Conservation (phyloP, 1,284 basidiomycete species). For the Albatrellus sp. region DNA sequence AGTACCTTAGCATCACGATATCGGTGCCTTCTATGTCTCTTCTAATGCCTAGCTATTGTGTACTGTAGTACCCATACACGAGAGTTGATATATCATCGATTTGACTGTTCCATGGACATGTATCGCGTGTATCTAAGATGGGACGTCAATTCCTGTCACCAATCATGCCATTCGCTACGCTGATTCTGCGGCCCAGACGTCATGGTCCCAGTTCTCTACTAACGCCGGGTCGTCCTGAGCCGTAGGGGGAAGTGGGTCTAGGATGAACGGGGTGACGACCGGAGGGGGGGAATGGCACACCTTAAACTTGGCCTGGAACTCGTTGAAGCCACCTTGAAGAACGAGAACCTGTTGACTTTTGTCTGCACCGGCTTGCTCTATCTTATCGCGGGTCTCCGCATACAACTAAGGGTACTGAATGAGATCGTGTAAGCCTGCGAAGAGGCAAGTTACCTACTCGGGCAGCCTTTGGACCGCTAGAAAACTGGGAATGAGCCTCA, state of each 20-base stretch:
- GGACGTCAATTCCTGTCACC: too few relatives aligned
- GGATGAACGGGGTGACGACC: slow-evolving; percentile 1
- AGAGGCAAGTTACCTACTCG: slow-evolving; percentile 28
- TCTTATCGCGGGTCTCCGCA: slow-evolving; percentile 37
- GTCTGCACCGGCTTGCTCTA: slow-evolving; percentile 25
- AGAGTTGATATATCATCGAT: too few relatives aligned
- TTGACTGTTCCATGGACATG: too few relatives aligned
- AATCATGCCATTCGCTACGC: not conserved
- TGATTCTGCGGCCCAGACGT: slow-evolving; percentile 31
- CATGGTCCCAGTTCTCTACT: slow-evolving; percentile 63
- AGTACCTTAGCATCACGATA: not conserved
- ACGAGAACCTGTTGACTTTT: slow-evolving; percentile 44
- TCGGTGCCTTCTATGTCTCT: too few relatives aligned
- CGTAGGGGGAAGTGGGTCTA: not conserved
- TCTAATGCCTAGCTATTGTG: too few relatives aligned
- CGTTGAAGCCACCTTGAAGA: slow-evolving; percentile 57
- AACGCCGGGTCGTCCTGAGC: slow-evolving; percentile 50
- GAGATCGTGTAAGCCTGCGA: not conserved
- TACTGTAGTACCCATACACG: too few relatives aligned
- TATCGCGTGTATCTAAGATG: too few relatives aligned
- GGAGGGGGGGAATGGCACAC: slow-evolving; percentile 22
- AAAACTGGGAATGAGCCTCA: slow-evolving; percentile 4
- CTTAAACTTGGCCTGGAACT: slow-evolving; percentile 58
- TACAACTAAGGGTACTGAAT: slow-evolving; percentile 39
- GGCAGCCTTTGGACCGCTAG: slow-evolving; percentile 65